Percentiles rank a stretch among this genome's conserved stretches.
These are phyloP conservation scores for Kodamaea ohmeri DNA, from an alignment of 1,139 yeast species.

Conservation along the genomic window DNA sequence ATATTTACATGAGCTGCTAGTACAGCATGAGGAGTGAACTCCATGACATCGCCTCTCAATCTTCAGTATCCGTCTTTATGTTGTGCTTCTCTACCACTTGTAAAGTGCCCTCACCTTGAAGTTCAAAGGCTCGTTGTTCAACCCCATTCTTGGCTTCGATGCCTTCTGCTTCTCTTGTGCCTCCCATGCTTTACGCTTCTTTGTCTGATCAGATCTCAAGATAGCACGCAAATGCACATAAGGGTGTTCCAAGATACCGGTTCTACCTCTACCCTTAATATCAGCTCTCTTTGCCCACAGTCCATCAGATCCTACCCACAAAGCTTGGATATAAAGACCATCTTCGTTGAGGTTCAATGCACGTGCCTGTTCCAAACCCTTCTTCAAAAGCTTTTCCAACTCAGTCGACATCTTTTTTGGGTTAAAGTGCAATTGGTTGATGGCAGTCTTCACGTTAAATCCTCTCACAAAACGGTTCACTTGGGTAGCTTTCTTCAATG, in stretches of 20 bases:
- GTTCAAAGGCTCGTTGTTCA: constrained; percentile 47
- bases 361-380: constrained; percentile 70
- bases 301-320: constrained; percentile 95
- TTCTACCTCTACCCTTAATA: constrained; percentile 86
- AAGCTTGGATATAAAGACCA: constrained; percentile 68
- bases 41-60: not conserved
- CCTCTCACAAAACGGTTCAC: constrained; percentile 75
- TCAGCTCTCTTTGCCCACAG: constrained; percentile 70
- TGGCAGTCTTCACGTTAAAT: constrained; percentile 71
- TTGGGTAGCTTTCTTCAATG: constrained; percentile 83
- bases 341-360: constrained; percentile 57
- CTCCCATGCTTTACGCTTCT: constrained; percentile 61
- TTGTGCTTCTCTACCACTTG: constrained; percentile 33
- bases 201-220: constrained; percentile 63
- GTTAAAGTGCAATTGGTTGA: constrained; percentile 89
- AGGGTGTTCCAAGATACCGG: constrained; percentile 74
- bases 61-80: not conserved
- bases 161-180: constrained; percentile 40
- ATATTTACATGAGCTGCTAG: no score
- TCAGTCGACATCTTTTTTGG: constrained; percentile 79
- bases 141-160: constrained; percentile 46
- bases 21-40: no score
- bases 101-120: constrained; percentile 43
- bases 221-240: constrained; percentile 80
- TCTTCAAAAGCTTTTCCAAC: constrained; percentile 68